phyloP scores from a whole-genome alignment of 2,329 filamentous ascomycete genomes.

The Zasmidium angulare region DNA sequence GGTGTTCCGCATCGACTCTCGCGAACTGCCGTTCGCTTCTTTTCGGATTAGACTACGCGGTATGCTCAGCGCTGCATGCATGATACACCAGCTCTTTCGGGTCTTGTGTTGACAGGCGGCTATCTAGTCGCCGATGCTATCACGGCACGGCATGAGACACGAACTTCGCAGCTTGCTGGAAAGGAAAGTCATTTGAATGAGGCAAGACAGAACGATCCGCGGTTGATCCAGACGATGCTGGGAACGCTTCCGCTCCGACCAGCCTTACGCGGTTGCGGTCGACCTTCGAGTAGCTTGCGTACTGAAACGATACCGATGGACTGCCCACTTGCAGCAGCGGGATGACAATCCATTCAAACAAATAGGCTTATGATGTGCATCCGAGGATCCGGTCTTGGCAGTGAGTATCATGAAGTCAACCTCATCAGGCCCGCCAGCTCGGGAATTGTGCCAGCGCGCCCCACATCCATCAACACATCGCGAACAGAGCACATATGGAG shows the following conservation, averaged over 20 bases:
- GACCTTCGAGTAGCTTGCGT: background rate
- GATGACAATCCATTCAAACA: too few species aligned
- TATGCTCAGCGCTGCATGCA: background rate
- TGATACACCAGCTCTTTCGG: background rate
- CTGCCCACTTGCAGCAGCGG: too few species aligned
- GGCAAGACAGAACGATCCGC: background rate
- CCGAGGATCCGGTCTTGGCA: background rate
- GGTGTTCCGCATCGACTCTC: background rate
- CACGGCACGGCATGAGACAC: background rate
- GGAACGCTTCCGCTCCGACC: background rate
- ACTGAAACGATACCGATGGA: too few species aligned
- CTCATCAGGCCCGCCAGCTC: too few species aligned
- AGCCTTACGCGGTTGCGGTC: background rate
- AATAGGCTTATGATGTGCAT: background rate
- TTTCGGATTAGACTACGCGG: slow-evolving; percentile 3
- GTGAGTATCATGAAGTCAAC: background rate
- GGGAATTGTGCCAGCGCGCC: too few species aligned
- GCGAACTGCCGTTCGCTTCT: background rate
- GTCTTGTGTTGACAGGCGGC: background rate
- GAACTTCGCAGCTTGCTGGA: background rate
- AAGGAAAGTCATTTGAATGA: background rate
- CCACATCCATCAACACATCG: too few species aligned
- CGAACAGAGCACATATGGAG: too few species aligned
- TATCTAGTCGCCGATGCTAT: background rate
- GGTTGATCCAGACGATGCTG: background rate